Conservation (phyloP, 805 yeast species). For the Nakazawaea sp. region DNA sequence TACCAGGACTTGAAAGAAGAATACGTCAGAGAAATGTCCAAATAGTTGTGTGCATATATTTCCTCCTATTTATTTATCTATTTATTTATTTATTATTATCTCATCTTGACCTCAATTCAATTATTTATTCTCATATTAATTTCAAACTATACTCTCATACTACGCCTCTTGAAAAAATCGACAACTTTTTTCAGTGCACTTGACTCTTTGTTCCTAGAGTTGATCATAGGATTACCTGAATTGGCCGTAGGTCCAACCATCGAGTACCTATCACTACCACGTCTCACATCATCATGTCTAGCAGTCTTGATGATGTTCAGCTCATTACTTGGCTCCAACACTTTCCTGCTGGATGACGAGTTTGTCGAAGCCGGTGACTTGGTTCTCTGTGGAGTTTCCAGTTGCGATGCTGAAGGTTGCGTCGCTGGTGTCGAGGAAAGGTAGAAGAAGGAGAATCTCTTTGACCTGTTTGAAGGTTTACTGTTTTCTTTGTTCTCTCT, state of each 20-base stretch:
- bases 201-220: slow-evolving; percentile 38
- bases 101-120: neutral
- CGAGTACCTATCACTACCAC: slow-evolving; percentile 7
- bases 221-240: neutral
- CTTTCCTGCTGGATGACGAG: slow-evolving; percentile 16
- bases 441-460: slow-evolving; percentile 11
- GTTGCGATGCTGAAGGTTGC: slow-evolving; percentile 1
- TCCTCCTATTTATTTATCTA: slow-evolving; percentile 12
- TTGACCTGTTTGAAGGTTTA: slow-evolving; percentile 3
- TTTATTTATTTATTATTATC: slow-evolving; percentile 4
- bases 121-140: neutral
- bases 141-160: slow-evolving; percentile 24
- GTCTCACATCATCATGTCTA: slow-evolving; percentile 5
- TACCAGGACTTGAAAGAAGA: slow-evolving; percentile 28
- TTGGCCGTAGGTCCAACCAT: neutral
- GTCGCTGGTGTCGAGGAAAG: slow-evolving; percentile 1
- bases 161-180: slow-evolving; percentile 73
- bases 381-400: neutral
- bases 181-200: slow-evolving; percentile 74
- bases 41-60: slow-evolving; percentile 6
- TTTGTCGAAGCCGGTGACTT: slow-evolving; percentile 7
- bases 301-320: slow-evolving; percentile 17
- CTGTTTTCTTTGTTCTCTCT: neutral
- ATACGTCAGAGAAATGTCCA: slow-evolving; percentile 28
- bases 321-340: slow-evolving; percentile 28